A percentile compares a stretch with the other conserved stretches of the same genome.
These are phyloP conservation scores for Saccharomycodes ludwigii DNA, from an alignment of 805 yeast genomes.

Conservation along the genomic window DNA sequence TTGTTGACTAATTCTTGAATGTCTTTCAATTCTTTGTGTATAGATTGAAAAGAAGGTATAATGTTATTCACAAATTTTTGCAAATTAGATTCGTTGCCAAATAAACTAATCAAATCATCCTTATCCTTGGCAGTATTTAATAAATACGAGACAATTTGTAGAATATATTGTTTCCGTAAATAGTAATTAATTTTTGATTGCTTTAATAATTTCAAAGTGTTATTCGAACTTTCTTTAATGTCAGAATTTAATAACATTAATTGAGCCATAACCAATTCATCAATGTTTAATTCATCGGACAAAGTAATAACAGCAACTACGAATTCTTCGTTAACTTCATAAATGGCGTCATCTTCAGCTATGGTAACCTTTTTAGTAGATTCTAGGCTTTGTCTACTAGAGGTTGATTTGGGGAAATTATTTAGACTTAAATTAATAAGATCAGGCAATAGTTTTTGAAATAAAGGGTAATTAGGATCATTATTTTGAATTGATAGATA, in stretches of 20 bases:
- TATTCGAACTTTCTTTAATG: constrained; percentile 11
- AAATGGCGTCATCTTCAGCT: constrained; percentile 35
- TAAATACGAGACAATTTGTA: constrained; percentile 46
- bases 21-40: constrained; percentile 44
- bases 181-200: constrained; percentile 59
- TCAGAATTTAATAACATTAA: constrained; percentile 32
- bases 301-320: constrained; percentile 43
- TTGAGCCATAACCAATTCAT: constrained; percentile 68
- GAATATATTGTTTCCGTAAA: constrained; percentile 56
- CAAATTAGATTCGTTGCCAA: constrained; percentile 1
- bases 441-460: constrained; percentile 31
- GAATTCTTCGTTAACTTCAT: constrained; percentile 54
- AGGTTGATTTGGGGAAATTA: constrained; percentile 33
- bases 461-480: constrained; percentile 14
- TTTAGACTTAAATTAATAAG: constrained; percentile 29
- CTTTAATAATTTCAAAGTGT: constrained; percentile 30
- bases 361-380: no score
- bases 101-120: constrained; percentile 3
- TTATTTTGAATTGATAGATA: constrained; percentile 32
- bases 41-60: constrained; percentile 40
- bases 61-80: constrained; percentile 28
- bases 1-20: constrained; percentile 42
- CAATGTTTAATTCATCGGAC: constrained; percentile 58
- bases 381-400: constrained; percentile 34
- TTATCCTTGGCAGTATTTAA: constrained; percentile 13